Conservation (phyloP, 345 rosid genomes). For the Firmiana major region DNA sequence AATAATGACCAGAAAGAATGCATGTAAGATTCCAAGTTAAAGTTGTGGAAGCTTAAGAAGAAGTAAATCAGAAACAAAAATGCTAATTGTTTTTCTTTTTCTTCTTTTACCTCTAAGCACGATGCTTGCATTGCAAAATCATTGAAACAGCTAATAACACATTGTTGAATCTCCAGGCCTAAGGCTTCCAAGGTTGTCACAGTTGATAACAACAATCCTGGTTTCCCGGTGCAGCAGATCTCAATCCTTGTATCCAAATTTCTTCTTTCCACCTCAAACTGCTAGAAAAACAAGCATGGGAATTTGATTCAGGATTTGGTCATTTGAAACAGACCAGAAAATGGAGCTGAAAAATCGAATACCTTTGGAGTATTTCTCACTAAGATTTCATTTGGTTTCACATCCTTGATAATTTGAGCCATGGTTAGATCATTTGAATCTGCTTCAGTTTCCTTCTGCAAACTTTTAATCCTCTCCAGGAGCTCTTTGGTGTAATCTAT, state of each 20-base stretch:
- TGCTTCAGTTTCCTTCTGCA: constrained; percentile 48
- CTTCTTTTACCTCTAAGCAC: constrained; percentile 61
- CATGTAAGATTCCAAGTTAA: neutral
- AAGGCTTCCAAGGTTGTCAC: constrained; percentile 75
- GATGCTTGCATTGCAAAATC: constrained; percentile 92
- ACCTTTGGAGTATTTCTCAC: constrained; percentile 93
- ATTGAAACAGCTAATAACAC: constrained; percentile 86
- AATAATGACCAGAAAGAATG: constrained; percentile 9
- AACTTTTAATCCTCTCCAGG: constrained; percentile 46
- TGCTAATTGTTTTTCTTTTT: neutral
- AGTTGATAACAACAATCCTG: constrained; percentile 77
- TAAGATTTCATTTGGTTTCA: constrained; percentile 48
- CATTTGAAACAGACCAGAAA: neutral
- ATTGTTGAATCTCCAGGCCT: constrained; percentile 86
- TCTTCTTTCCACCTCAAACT: constrained; percentile 78
- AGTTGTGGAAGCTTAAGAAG: neutral
- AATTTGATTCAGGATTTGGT: neutral
- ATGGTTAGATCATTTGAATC: constrained; percentile 36
- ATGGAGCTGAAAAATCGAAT: neutral
- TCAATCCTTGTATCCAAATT: constrained; percentile 57
- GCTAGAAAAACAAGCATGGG: constrained; percentile 8
- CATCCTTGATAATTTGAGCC: constrained; percentile 40
- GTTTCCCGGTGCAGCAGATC: constrained; percentile 77
- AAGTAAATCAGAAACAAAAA: neutral
- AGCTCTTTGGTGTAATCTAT: constrained; percentile 76